phyloP scores from a whole-genome alignment of 352 stramenopile genomes.

The Pythium scleroteichum region DNA sequence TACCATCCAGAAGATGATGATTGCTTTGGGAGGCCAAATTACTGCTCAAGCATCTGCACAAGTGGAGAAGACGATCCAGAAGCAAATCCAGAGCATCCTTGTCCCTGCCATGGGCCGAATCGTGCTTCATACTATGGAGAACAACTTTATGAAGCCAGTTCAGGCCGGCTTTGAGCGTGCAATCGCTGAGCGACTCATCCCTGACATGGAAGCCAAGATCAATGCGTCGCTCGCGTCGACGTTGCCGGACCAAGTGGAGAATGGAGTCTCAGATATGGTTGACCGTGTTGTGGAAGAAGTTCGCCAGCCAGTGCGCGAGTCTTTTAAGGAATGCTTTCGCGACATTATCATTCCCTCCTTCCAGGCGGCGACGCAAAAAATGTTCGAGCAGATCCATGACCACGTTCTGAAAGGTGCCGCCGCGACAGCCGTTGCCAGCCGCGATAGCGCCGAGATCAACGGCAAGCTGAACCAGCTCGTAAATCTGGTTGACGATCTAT shows the following conservation, averaged over 20 bases:
- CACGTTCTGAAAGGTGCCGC: slow-evolving; percentile 77
- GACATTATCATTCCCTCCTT: slow-evolving; percentile 88
- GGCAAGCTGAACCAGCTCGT: slow-evolving; percentile 68
- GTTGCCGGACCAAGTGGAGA: slow-evolving; percentile 62
- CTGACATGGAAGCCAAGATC: slow-evolving; percentile 73
- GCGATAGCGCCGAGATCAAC: slow-evolving; percentile 52
- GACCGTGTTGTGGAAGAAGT: slow-evolving; percentile 79
- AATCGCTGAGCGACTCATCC: slow-evolving; percentile 70
- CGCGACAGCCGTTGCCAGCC: slow-evolving; percentile 41
- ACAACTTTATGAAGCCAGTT: slow-evolving; percentile 88
- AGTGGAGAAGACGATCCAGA: slow-evolving; percentile 83
- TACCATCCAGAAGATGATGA: slow-evolving; percentile 63
- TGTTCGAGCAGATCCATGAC: slow-evolving; percentile 89
- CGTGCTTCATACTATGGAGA: slow-evolving; percentile 87
- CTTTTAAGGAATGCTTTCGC: slow-evolving; percentile 85
- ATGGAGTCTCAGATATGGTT: slow-evolving; percentile 70
- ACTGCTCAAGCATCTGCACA: slow-evolving; percentile 60
- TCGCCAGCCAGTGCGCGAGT: slow-evolving; percentile 75
- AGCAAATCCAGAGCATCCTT: slow-evolving; percentile 79
- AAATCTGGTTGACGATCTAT: slow-evolving; percentile 54
- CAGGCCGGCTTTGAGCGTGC: slow-evolving; percentile 78
- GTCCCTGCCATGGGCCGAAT: slow-evolving; percentile 86
- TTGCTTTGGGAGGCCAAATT: slow-evolving; percentile 57
- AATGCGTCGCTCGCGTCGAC: slow-evolving; percentile 56
- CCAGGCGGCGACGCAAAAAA: slow-evolving; percentile 85